A percentile compares a stretch with the other conserved stretches of the same genome.
Conservation (phyloP, 495 filamentous ascomycete genomes). For the Penicillium tannophilum region DNA sequence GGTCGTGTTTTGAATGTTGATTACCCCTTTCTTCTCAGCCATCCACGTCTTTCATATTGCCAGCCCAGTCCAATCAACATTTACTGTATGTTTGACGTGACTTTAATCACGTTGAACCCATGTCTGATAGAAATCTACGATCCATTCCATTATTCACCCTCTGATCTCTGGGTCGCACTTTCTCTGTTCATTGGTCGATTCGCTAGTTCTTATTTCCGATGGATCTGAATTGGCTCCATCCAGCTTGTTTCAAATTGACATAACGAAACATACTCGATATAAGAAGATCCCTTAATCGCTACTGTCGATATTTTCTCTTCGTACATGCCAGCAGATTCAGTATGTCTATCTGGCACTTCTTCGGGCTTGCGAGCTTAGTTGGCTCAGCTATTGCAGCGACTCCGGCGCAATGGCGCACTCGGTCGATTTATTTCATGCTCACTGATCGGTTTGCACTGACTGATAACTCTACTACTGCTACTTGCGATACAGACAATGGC, state of each 20-base stretch:
- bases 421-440: constrained; percentile 73
- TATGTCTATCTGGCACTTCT: constrained; percentile 18
- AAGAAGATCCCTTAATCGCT: neutral
- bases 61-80: no score
- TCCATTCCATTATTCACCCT: neutral
- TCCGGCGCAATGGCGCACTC: constrained; percentile 59
- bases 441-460: constrained; percentile 75
- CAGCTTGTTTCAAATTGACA: constrained; percentile 6
- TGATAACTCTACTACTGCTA: constrained; percentile 61
- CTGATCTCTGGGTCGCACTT: constrained; percentile 1
- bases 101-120: no score
- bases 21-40: neutral
- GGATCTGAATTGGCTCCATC: constrained; percentile 1
- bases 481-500: constrained; percentile 47
- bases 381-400: constrained; percentile 39
- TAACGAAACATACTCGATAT: neutral
- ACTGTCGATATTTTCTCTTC: neutral
- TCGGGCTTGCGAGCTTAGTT: constrained; percentile 23
- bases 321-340: neutral
- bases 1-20: neutral
- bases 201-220: constrained; percentile 6
- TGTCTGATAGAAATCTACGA: neutral
- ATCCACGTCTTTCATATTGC: neutral
- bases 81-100: no score
- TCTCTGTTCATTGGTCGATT: neutral